These are phyloP conservation scores for Vitis cinerea DNA, from an alignment of 164 flowering plant genomes.

Conservation along the genomic window DNA sequence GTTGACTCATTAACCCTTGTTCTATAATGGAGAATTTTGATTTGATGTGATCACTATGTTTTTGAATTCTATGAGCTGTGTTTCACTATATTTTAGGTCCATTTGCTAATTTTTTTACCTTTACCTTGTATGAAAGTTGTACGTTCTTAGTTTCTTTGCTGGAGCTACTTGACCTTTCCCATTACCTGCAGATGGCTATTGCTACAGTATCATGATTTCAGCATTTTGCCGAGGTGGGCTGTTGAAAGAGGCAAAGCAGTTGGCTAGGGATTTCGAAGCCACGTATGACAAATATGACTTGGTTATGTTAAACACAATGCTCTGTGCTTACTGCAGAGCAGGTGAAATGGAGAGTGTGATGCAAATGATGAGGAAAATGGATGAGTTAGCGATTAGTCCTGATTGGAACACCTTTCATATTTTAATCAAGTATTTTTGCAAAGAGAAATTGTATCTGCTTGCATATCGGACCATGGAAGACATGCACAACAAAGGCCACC, in stretches of 20 bases:
- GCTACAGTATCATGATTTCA: conserved; percentile 87
- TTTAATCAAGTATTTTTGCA: conserved; percentile 70
- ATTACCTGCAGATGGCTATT: conserved; percentile 66
- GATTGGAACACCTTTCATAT: conserved; percentile 75
- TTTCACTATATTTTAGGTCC: not conserved
- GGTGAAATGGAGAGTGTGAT: conserved; percentile 90
- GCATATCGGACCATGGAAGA: conserved; percentile 72
- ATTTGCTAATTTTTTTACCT: not conserved
- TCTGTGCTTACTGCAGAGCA: conserved; percentile 79
- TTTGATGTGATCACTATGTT: not conserved
- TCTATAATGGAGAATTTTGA: not conserved
- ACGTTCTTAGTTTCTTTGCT: not conserved
- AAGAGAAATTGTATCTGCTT: conserved; percentile 72
- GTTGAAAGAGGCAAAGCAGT: conserved; percentile 71
- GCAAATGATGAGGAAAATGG: conserved; percentile 79
- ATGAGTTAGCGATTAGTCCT: conserved; percentile 73
- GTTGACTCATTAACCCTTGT: no score
- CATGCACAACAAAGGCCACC: conserved; percentile 80
- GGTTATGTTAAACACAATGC: conserved; percentile 76
- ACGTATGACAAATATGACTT: conserved; percentile 70
- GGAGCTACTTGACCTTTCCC: not conserved
- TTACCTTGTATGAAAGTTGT: not conserved
- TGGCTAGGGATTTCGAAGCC: conserved; percentile 69
- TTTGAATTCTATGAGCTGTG: not conserved
- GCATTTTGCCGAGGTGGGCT: conserved; percentile 69